Percentiles rank a stretch among this genome's conserved stretches.
These are phyloP conservation scores for Cytospora schulzeri DNA, from an alignment of 2,329 filamentous ascomycete species.

Conservation along the genomic window DNA sequence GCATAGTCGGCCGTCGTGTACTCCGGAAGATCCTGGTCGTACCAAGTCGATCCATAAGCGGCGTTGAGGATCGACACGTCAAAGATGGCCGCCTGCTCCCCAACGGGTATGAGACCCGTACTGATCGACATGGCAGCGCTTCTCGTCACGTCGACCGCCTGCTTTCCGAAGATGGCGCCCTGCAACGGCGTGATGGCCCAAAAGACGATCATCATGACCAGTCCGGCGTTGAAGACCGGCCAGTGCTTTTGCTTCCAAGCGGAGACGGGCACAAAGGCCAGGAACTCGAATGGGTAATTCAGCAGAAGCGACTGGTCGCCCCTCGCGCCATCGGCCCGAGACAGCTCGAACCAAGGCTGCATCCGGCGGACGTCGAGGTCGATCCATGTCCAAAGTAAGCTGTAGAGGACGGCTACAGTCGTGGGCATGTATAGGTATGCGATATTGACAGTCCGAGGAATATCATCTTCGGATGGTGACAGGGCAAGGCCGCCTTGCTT, in stretches of 20 bases:
- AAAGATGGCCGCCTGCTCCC: slow-evolving; percentile 32
- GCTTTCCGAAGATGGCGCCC: slow-evolving; percentile 53
- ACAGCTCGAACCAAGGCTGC: slow-evolving; percentile 63
- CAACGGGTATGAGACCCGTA: slow-evolving; percentile 29
- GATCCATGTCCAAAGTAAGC: slow-evolving; percentile 60
- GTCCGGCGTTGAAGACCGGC: slow-evolving; percentile 51
- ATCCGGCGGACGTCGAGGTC: slow-evolving; percentile 61
- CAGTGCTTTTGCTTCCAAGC: slow-evolving; percentile 50
- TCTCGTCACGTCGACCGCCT: slow-evolving; percentile 33
- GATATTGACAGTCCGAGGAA: slow-evolving; percentile 42
- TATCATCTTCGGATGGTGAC: slow-evolving; percentile 28
- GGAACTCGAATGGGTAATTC: slow-evolving; percentile 52
- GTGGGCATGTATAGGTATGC: slow-evolving; percentile 56
- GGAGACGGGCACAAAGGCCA: slow-evolving; percentile 37
- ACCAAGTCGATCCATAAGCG: slow-evolving; percentile 48
- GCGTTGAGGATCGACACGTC: slow-evolving; percentile 45
- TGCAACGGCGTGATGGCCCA: slow-evolving; percentile 59
- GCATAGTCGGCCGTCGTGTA: slow-evolving; percentile 49
- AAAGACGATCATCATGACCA: slow-evolving; percentile 52
- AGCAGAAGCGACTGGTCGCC: slow-evolving; percentile 52
- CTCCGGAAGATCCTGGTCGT: slow-evolving; percentile 45
- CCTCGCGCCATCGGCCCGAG: slow-evolving; percentile 44
- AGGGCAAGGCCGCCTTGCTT: slow-evolving; percentile 44
- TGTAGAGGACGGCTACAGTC: slow-evolving; percentile 55
- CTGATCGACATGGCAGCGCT: slow-evolving; percentile 2